phyloP scores from a whole-genome alignment of 106 monocot species.

The Phalaenopsis equestris region DNA sequence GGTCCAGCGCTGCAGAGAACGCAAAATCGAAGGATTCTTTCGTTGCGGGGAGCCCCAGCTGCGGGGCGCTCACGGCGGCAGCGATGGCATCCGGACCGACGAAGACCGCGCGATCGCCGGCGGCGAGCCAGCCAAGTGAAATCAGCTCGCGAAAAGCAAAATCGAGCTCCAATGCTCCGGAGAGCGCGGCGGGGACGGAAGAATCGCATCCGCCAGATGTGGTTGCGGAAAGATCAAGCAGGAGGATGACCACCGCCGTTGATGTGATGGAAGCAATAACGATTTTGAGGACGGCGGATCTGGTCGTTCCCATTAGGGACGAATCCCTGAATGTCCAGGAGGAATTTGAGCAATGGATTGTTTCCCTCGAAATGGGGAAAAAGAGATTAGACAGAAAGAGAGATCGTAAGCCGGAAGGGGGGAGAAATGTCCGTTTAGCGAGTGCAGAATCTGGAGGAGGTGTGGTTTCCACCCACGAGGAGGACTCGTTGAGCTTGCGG shows the following conservation, averaged over 20 bases:
- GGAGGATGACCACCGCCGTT: constrained; percentile 7
- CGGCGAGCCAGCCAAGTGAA: constrained; percentile 12
- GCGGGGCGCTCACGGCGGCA: constrained; percentile 2
- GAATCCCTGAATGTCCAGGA: too few species aligned
- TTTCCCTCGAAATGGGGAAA: background rate
- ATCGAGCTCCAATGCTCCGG: constrained; percentile 16
- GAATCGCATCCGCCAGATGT: constrained; percentile 9
- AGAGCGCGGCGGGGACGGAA: background rate
- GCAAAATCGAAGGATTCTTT: constrained; percentile 26
- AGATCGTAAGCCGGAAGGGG: background rate
- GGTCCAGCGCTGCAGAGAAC: constrained; percentile 24
- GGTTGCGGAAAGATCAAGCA: background rate
- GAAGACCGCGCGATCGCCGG: constrained; percentile 16
- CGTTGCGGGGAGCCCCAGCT: background rate
- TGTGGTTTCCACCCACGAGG: constrained; percentile 40
- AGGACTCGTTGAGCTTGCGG: constrained; percentile 7
- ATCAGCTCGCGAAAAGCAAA: constrained; percentile 20
- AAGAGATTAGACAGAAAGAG: background rate
- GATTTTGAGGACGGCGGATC: constrained; percentile 14
- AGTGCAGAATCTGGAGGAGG: constrained; percentile 34
- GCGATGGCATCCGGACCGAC: constrained; percentile 13
- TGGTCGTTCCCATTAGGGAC: constrained; percentile 4
- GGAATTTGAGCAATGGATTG: background rate
- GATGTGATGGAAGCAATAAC: constrained; percentile 7
- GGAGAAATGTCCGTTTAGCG: constrained; percentile 16